Conservation (phyloP, 306 rosid species). For the Rubus idaeus region DNA sequence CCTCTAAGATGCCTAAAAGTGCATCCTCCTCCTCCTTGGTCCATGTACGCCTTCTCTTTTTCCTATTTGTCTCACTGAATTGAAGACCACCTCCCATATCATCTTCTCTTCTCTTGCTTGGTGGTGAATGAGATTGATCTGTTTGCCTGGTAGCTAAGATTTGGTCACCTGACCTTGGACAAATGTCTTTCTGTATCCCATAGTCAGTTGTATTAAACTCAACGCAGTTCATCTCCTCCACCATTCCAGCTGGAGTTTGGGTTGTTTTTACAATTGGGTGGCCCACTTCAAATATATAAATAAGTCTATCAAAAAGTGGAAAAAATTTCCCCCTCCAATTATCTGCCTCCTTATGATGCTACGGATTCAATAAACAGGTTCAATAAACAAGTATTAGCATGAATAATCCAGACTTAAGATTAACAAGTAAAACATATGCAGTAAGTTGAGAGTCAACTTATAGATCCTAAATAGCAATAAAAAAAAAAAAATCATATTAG, state of each 20-base stretch:
- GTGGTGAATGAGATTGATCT: not conserved
- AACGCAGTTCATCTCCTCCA: not conserved
- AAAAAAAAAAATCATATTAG: not conserved
- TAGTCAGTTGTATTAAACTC: constrained; percentile 1
- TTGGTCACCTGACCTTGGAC: constrained; percentile 12
- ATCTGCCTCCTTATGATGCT: constrained; percentile 19
- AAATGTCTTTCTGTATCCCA: not conserved
- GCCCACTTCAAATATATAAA: constrained; percentile 1
- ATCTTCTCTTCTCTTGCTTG: constrained; percentile 9
- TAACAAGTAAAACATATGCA: not conserved
- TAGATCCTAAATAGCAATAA: not conserved
- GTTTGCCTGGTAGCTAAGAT: not conserved
- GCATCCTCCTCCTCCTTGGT: constrained; percentile 20
- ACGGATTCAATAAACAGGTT: not conserved
- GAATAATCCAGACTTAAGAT: not conserved
- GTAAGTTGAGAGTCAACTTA: not conserved
- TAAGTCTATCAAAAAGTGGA: constrained; percentile 12
- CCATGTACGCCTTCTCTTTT: constrained; percentile 13
- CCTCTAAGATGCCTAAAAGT: constrained; percentile 19
- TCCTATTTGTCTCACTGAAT: not conserved
- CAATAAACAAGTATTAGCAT: not conserved
- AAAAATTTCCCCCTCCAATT: constrained; percentile 9
- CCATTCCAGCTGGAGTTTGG: not conserved
- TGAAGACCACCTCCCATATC: not conserved
- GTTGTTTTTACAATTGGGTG: not conserved